These are phyloP conservation scores for Solanum hybrid DNA, from an alignment of 305 asterid genomes.

Conservation along the genomic window DNA sequence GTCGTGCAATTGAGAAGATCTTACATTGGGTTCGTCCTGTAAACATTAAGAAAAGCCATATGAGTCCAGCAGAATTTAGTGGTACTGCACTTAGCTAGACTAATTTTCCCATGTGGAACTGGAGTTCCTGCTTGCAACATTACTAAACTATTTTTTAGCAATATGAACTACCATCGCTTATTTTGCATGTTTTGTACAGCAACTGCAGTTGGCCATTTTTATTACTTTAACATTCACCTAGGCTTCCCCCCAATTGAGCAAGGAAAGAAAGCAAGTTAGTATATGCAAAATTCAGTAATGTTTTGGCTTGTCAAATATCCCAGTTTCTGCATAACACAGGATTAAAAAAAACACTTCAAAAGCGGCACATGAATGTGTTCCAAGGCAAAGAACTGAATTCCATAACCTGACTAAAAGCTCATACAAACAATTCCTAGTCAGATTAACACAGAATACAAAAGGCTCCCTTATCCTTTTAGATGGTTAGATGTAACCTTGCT, in stretches of 20 bases:
- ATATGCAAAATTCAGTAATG: neutral
- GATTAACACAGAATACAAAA: neutral
- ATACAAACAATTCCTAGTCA: neutral
- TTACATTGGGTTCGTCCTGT: conserved; percentile 12
- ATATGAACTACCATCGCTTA: neutral
- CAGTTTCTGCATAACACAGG: neutral
- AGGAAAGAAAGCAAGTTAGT: neutral
- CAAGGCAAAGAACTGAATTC: neutral
- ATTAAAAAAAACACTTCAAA: neutral
- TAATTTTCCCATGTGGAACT: neutral
- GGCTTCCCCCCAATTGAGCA: neutral
- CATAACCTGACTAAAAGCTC: neutral
- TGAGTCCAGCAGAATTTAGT: neutral
- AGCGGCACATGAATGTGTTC: neutral
- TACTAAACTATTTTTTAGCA: neutral
- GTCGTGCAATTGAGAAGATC: conserved; percentile 13
- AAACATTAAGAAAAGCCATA: neutral
- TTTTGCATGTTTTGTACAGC: neutral
- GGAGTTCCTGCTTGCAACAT: neutral
- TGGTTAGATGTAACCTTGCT: neutral
- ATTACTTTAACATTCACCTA: neutral
- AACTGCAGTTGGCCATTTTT: neutral
- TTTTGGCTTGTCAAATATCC: neutral
- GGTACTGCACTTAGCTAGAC: neutral
- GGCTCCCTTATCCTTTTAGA: neutral